Evolutionary conservation across 2,329 filamentous ascomycete species (phyloP), one percentile per base, ranked within the genome.

Genomic region (Corniculantispora saksenae): DNA sequence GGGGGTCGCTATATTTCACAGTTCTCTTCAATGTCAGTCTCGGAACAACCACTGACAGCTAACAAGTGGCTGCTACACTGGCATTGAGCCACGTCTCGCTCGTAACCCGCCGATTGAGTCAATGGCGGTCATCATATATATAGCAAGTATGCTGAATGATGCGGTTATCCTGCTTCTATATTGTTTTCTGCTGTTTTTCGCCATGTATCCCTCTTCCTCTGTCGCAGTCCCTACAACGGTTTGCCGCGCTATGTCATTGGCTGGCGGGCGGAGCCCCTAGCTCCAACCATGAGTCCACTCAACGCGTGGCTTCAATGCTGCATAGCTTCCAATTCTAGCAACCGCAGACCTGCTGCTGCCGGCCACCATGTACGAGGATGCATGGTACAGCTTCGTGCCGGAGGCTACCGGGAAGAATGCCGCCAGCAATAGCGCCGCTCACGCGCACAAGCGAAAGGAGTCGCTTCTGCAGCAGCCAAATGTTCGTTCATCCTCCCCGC

Each of bases 361-460:
- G 48, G 57, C 35, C 57, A 51, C 63, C 56, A 93, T 93, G 90
- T 92, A 92, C 76, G 91, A 94, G 78, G 91, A 94, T 77, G 88
- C 90, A 35, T 94, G 91, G 91, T 93, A 94, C 79, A 92, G 85
- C 75, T 89, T 92, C 73, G 86, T 91, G 69, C 86, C 90, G 29
- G 86, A 90, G 63, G 78, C 85, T 62, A 79, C 84, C 65, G 79
- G 83, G 68, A 84, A 82, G 70, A 80, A 80, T 66, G 78, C 79
- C n/a, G 71, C 80, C 51, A 77, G 80, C 27, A 79, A 82, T 48
- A 72, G 72, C 38, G 79, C 82, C 64, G 72, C 78, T 56, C 70
- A 81, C 53, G 84, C 83, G 59, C 90, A 91, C 73, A 85, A 84
- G 69, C 86, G 91, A 66, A 87, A 85, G 72, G 85, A 89, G 74